Conservation (phyloP, 306 rosid genomes). For the Prunus dulcis region DNA sequence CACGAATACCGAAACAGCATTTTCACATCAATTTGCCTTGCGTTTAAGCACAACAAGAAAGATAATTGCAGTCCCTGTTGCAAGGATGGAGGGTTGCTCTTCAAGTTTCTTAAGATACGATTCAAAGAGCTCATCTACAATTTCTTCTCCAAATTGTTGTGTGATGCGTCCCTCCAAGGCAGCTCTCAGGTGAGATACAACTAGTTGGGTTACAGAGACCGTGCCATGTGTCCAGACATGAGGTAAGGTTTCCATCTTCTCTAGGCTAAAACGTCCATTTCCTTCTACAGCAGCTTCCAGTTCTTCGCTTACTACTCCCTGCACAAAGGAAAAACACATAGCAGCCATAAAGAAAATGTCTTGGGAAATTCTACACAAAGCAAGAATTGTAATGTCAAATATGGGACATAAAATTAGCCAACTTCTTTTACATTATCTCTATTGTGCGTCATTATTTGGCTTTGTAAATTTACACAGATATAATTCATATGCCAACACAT, state of each 20-base stretch:
- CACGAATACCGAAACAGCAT: background rate
- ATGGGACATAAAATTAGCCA: too few relatives aligned
- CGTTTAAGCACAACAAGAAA: slow-evolving; percentile 17
- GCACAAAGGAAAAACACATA: background rate
- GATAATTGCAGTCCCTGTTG: background rate
- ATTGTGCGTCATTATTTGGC: too few relatives aligned
- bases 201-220: background rate
- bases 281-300: background rate
- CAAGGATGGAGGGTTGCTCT: background rate
- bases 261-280: slow-evolving; percentile 4
- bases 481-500: background rate
- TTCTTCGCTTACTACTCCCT: slow-evolving; percentile 3
- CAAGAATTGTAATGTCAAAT: background rate
- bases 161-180: background rate
- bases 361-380: background rate
- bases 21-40: background rate
- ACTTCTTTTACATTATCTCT: too few relatives aligned
- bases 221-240: background rate
- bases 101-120: background rate
- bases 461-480: background rate
- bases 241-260: background rate
- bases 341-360: background rate
- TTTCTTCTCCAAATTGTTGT: slow-evolving; percentile 11
- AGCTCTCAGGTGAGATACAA: background rate
- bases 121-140: slow-evolving; percentile 16